Conservation (phyloP, 495 filamentous ascomycete genomes). For the Cercophora newfieldiana region DNA sequence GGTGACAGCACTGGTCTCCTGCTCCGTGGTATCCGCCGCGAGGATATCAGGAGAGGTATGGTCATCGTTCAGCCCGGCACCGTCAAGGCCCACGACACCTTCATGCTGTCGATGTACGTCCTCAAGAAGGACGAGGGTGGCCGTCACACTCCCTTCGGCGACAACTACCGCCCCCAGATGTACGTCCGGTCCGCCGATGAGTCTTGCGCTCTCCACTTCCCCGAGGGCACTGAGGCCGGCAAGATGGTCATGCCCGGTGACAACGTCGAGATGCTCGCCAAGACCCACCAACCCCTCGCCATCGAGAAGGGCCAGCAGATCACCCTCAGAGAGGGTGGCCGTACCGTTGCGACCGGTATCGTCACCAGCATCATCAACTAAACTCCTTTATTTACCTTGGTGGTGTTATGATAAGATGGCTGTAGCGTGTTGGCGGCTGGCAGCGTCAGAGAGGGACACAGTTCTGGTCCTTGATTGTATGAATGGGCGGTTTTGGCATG, state of each 20-base stretch:
- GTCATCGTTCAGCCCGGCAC: constrained; percentile 77
- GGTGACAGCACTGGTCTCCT: constrained; percentile 99
- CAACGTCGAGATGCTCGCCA: constrained; percentile 94
- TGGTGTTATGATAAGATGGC: background rate
- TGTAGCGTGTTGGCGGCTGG: background rate
- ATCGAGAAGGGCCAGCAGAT: constrained; percentile 88
- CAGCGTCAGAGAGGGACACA: background rate
- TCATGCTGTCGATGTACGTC: constrained; percentile 94
- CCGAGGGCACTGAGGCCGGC: constrained; percentile 64
- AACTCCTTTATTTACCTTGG: constrained; percentile 16
- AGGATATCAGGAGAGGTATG: constrained; percentile 94
- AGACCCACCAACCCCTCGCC: constrained; percentile 77
- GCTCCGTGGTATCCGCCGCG: constrained; percentile 89
- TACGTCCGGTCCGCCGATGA: constrained; percentile 95
- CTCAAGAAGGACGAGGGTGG: constrained; percentile 97
- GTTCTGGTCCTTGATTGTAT: constrained; percentile 12
- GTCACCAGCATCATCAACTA: constrained; percentile 81
- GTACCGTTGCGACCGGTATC: constrained; percentile 89
- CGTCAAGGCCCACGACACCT: constrained; percentile 80
- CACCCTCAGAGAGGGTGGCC: constrained; percentile 94
- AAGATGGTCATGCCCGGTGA: constrained; percentile 95
- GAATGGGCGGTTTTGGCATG: constrained; percentile 12
- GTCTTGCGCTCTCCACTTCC: constrained; percentile 76
- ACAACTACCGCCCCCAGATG: constrained; percentile 95
- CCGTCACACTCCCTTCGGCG: constrained; percentile 86